These are phyloP conservation scores for Spinellus fusiger DNA, from an alignment of 192 early-diverging fungal species.

Conservation along the genomic window DNA sequence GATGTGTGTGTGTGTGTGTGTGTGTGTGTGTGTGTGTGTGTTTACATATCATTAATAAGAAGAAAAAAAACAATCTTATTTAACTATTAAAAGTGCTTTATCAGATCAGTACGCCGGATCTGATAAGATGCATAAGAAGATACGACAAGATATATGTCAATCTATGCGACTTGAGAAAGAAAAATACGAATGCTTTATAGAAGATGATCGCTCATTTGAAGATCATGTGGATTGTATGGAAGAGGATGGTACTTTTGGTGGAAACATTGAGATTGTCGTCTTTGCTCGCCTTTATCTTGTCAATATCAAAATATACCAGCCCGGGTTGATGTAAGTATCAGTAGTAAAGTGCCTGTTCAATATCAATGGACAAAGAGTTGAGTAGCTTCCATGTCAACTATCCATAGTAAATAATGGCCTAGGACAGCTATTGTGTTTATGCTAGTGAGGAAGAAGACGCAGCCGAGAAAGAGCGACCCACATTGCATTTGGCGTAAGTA, in stretches of 20 bases:
- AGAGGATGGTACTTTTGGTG: conserved; percentile 55
- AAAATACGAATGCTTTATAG: conserved; percentile 59
- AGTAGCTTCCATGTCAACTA: too few species aligned
- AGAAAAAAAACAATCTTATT: background rate
- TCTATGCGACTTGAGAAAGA: conserved; percentile 53
- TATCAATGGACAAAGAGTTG: background rate
- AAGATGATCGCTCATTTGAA: conserved; percentile 53
- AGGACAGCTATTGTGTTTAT: conserved; percentile 53
- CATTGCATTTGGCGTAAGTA: conserved; percentile 56
- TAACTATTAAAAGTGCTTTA: conserved; percentile 40
- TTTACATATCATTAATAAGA: background rate
- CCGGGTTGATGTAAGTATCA: conserved; percentile 47
- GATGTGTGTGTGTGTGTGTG: too few species aligned
- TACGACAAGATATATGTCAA: conserved; percentile 54
- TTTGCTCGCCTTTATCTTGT: conserved; percentile 58
- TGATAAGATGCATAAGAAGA: conserved; percentile 44
- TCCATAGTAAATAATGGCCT: too few species aligned
- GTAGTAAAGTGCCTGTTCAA: background rate
- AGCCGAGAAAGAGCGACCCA: background rate
- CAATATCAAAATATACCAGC: conserved; percentile 67
- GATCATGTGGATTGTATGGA: conserved; percentile 56
- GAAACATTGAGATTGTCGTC: conserved; percentile 68
- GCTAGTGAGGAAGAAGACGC: conserved; percentile 47
- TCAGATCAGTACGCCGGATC: conserved; percentile 64
- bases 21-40: too few species aligned